Percentiles rank a stretch among this genome's conserved stretches.
Evolutionary conservation across 163 green algal species (phyloP).

Genomic region (Prototheca wickerhamii): DNA sequence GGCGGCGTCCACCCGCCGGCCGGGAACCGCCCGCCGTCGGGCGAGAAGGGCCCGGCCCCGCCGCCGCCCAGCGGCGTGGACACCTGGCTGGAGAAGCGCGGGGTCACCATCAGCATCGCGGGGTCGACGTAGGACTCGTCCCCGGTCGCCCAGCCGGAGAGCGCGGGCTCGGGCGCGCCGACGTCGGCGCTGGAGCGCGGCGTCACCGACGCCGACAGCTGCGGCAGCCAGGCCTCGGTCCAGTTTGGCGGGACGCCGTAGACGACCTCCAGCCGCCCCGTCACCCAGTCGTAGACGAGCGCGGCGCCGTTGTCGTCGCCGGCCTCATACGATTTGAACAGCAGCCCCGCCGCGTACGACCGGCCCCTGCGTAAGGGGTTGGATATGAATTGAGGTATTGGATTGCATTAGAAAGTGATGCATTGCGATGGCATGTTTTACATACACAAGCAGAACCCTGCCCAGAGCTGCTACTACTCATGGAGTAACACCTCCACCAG

Average conservation of each 20-base stretch:
- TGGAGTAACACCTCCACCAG: background rate
- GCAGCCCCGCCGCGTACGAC: constrained; percentile 36
- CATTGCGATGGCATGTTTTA: background rate
- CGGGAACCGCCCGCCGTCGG: too few relatives aligned
- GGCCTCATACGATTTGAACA: constrained; percentile 57
- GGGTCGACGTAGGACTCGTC: constrained; percentile 1
- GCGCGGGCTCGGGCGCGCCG: background rate
- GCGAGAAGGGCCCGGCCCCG: background rate
- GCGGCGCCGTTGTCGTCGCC: constrained; percentile 58
- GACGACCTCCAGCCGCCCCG: constrained; percentile 23
- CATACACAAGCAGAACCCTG: too few relatives aligned
- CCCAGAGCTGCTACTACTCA: too few relatives aligned
- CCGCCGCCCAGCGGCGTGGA: background rate
- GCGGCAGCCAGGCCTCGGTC: background rate
- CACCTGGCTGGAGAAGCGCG: background rate
- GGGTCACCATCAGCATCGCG: background rate
- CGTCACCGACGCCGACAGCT: background rate
- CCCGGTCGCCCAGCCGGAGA: too few relatives aligned
- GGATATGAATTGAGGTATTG: background rate
- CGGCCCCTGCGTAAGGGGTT: constrained; percentile 16
- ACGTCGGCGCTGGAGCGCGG: background rate
- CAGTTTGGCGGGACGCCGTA: constrained; percentile 33
- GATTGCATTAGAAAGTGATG: too few relatives aligned
- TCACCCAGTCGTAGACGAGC: constrained; percentile 72
- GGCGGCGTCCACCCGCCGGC: too few relatives aligned